Percentiles rank a stretch among this genome's conserved stretches.
Evolutionary conservation across 2,329 filamentous ascomycete genomes (phyloP).

Genomic region (Rutstroemia sydowiana): DNA sequence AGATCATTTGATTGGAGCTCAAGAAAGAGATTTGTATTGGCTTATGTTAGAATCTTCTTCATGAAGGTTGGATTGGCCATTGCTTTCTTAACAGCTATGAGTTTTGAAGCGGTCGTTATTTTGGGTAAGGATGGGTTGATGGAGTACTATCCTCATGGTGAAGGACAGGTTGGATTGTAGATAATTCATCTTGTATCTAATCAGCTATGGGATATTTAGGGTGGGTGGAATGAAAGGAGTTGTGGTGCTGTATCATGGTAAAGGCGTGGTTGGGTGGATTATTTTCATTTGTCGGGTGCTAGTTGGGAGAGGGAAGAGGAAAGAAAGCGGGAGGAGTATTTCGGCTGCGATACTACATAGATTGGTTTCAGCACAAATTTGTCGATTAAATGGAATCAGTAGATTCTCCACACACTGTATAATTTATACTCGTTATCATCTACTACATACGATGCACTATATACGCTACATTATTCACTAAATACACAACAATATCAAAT

Average conservation of each 20-base stretch:
- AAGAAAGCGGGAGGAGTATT: no score
- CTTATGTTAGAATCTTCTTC: slow-evolving; percentile 64
- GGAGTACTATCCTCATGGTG: no score
- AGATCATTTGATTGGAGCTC: slow-evolving; percentile 66
- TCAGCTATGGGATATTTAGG: no score
- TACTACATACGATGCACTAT: background rate
- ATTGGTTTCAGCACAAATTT: background rate
- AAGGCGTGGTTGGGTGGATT: no score
- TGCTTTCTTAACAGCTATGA: slow-evolving; percentile 41
- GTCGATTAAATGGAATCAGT: background rate
- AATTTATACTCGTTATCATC: background rate
- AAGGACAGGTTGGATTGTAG: background rate
- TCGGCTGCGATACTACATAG: no score
- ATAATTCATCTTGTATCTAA: no score
- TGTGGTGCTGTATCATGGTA: no score
- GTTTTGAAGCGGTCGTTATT: slow-evolving; percentile 44
- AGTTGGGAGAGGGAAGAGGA: no score
- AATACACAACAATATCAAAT: no score
- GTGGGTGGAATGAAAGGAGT: no score
- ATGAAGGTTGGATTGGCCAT: slow-evolving; percentile 36
- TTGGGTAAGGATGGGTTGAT: slow-evolving; percentile 32
- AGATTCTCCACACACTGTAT: no score
- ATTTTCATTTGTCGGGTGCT: no score
- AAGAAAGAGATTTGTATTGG: slow-evolving; percentile 64
- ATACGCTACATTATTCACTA: background rate